Conservation (phyloP, 345 rosid species). For the Aurinia saxatilis region DNA sequence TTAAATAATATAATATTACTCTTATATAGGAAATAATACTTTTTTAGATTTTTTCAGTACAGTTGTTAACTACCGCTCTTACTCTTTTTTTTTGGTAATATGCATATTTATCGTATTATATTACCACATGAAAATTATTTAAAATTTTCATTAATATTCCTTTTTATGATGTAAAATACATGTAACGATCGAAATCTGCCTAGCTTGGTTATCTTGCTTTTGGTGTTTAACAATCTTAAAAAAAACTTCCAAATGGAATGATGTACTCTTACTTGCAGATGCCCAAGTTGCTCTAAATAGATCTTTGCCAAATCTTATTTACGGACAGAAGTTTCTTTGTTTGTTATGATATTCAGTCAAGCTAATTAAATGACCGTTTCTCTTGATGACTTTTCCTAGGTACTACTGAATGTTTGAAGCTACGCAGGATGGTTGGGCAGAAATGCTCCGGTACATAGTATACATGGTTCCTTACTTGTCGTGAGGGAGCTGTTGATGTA, state of each 20-base stretch:
- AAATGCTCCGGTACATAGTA: slow-evolving; percentile 94
- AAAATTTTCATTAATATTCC: too few species aligned
- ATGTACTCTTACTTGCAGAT: slow-evolving; percentile 1
- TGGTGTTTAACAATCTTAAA: neutral
- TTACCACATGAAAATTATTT: too few species aligned
- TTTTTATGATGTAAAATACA: too few species aligned
- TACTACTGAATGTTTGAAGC: slow-evolving; percentile 99
- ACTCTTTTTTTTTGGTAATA: too few species aligned
- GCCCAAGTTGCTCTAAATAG: neutral
- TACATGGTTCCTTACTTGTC: slow-evolving; percentile 98
- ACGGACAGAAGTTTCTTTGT: slow-evolving; percentile 1
- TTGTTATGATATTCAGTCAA: neutral
- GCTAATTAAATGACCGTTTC: neutral
- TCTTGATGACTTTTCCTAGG: slow-evolving; percentile 43
- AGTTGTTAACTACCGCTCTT: too few species aligned
- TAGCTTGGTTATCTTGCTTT: neutral
- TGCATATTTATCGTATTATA: too few species aligned
- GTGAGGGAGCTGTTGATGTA: slow-evolving; percentile 97
- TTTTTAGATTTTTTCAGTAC: too few species aligned
- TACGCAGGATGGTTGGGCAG: slow-evolving; percentile 90
- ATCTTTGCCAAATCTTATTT: neutral
- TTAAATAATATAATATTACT: too few species aligned
- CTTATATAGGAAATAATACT: too few species aligned
- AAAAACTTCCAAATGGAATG: neutral
- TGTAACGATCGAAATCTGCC: neutral